Conservation (phyloP, 306 rosid genomes). For the Cicer pinnatifidum region DNA sequence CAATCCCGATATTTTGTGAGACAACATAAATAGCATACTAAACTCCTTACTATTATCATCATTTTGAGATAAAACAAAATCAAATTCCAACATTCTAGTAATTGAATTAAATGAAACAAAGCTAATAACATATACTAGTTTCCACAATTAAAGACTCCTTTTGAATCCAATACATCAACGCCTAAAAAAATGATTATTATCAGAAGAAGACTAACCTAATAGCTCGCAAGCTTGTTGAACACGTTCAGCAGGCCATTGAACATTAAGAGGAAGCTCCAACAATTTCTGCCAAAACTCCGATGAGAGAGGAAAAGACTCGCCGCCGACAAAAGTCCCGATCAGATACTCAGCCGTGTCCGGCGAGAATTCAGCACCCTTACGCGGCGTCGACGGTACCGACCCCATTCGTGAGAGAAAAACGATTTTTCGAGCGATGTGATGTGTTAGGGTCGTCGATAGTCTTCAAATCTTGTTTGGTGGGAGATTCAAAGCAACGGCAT, state of each 20-base stretch:
- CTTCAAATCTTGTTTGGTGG: conserved; percentile 49
- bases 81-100: conserved; percentile 26
- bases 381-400: conserved; percentile 87
- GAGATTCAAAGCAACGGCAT: conserved; percentile 55
- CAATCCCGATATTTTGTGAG: conserved; percentile 2
- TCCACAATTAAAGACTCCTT: conserved; percentile 29
- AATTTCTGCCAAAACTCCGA: conserved; percentile 95
- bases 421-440: conserved; percentile 21
- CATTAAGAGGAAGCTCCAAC: conserved; percentile 80
- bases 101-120: not conserved
- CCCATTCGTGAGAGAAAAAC: conserved; percentile 59
- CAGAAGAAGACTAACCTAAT: conserved; percentile 63
- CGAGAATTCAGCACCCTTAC: conserved; percentile 61
- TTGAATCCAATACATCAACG: conserved; percentile 6
- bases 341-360: conserved; percentile 89
- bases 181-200: not conserved
- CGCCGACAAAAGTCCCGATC: conserved; percentile 82
- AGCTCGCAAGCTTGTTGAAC: conserved; percentile 87
- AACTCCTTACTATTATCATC: conserved; percentile 31
- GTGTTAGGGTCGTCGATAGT: conserved; percentile 36
- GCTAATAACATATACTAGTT: conserved; percentile 7
- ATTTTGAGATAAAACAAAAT: conserved; percentile 1
- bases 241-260: conserved; percentile 76
- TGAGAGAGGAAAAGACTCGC: conserved; percentile 76
- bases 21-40: conserved; percentile 16